phyloP scores from a whole-genome alignment of 257 asterid genomes.

The Lycium barbarum region DNA sequence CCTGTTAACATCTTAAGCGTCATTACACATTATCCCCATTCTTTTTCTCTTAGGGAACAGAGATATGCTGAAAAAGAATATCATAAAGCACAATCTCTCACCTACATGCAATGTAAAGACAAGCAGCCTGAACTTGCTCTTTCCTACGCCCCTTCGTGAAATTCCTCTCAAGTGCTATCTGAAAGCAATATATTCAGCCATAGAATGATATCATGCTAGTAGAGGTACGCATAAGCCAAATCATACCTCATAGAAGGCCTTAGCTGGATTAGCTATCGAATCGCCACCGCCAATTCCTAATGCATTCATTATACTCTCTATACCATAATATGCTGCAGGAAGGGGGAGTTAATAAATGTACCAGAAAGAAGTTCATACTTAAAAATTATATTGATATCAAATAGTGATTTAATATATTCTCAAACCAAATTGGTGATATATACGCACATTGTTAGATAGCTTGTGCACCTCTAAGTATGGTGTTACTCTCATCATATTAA shows the following conservation, averaged over 20 bases:
- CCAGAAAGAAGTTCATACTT: not conserved
- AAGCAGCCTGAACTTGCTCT: slow-evolving; percentile 82
- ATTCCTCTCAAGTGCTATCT: slow-evolving; percentile 72
- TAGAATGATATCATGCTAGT: not conserved
- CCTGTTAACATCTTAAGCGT: not conserved
- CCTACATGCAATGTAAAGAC: slow-evolving; percentile 82
- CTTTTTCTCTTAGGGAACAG: not conserved
- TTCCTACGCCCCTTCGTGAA: slow-evolving; percentile 88
- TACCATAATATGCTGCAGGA: slow-evolving; percentile 61
- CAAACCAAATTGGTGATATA: not conserved
- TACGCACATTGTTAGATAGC: not conserved
- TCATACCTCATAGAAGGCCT: slow-evolving; percentile 54
- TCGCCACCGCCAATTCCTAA: slow-evolving; percentile 70
- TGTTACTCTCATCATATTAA: not conserved
- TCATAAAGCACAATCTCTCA: slow-evolving; percentile 39
- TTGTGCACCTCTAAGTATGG: not conserved
- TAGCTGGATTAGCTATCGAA: slow-evolving; percentile 54
- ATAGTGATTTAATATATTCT: not conserved
- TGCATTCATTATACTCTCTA: slow-evolving; percentile 44
- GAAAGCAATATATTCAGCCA: slow-evolving; percentile 31
- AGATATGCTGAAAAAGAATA: not conserved
- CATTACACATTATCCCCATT: not conserved
- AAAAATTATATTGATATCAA: not conserved
- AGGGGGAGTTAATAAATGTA: slow-evolving; percentile 2
- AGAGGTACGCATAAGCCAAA: not conserved